Evolutionary conservation across 2,329 filamentous ascomycete genomes (phyloP).

Genomic region (Truncatella angustata): DNA sequence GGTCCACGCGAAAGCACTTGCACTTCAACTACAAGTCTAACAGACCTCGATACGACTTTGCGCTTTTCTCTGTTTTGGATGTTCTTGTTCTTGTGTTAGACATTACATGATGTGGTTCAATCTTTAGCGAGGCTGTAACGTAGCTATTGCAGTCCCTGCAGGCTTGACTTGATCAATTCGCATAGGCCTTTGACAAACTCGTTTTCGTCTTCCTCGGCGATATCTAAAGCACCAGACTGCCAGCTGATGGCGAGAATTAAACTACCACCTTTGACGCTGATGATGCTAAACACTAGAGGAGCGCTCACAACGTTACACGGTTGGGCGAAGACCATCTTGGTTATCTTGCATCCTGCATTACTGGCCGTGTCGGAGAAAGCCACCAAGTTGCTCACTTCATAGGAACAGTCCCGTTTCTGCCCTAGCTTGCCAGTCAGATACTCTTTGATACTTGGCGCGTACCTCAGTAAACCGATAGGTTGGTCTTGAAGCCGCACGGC

Average conservation of each 20-base stretch:
- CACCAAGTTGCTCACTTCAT: slow-evolving; percentile 43
- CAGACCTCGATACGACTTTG: no score
- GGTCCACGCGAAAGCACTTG: no score
- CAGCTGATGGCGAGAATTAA: not conserved
- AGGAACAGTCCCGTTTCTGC: slow-evolving; percentile 35
- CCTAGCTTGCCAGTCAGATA: slow-evolving; percentile 39
- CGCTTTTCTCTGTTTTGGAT: no score
- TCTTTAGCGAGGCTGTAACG: no score
- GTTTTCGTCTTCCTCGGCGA: not conserved
- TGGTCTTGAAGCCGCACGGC: slow-evolving; percentile 23
- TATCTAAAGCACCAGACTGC: not conserved
- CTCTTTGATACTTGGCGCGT: slow-evolving; percentile 34
- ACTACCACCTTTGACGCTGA: not conserved
- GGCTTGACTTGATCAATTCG: not conserved
- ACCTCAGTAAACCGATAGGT: slow-evolving; percentile 40
- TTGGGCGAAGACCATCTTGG: not conserved
- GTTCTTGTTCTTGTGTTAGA: no score
- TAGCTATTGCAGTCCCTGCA: not conserved
- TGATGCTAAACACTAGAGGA: not conserved
- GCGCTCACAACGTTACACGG: not conserved
- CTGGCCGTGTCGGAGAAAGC: not conserved
- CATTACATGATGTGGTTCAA: not conserved
- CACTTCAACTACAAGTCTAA: no score
- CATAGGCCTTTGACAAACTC: not conserved
- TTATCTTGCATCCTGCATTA: not conserved